Percentiles rank a stretch among this genome's conserved stretches.
phyloP scores from a whole-genome alignment of 1,139 yeast species.

The Pichia sp. region DNA sequence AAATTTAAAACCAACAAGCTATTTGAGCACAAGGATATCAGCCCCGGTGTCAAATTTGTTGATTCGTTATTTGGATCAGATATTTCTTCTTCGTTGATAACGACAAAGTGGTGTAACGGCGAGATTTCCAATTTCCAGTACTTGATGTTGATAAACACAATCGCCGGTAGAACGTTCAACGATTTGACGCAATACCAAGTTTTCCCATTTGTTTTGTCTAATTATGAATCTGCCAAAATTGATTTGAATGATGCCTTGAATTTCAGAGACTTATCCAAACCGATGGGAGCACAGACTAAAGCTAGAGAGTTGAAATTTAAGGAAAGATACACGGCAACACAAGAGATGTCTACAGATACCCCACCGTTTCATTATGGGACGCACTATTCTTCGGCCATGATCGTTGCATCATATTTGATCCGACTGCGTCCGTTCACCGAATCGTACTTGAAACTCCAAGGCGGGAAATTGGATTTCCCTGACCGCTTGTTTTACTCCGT shows the following conservation, averaged over 20 bases:
- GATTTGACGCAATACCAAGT: conserved; percentile 86
- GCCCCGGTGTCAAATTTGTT: conserved; percentile 29
- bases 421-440: conserved; percentile 73
- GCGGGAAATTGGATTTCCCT: conserved; percentile 82
- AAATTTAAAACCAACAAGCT: conserved; percentile 3
- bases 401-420: conserved; percentile 70
- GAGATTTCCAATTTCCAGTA: conserved; percentile 76
- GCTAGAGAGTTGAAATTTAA: conserved; percentile 52
- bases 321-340: conserved; percentile 63
- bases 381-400: conserved; percentile 89
- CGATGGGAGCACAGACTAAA: conserved; percentile 79
- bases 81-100: conserved; percentile 37
- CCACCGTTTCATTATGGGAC: conserved; percentile 90
- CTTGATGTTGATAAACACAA: conserved; percentile 65
- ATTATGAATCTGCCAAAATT: conserved; percentile 56
- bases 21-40: conserved; percentile 1
- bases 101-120: conserved; percentile 67
- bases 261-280: conserved; percentile 69
- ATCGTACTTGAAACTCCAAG: conserved; percentile 69
- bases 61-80: conserved; percentile 31
- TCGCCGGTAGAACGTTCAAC: conserved; percentile 83
- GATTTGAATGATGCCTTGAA: conserved; percentile 53
- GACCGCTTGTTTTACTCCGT: conserved; percentile 71
- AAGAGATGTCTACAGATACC: conserved; percentile 32
- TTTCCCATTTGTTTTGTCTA: conserved; percentile 85